Base-by-base conservation (phyloP, 495 filamentous ascomycete species). In the Podospora comata region DNA sequence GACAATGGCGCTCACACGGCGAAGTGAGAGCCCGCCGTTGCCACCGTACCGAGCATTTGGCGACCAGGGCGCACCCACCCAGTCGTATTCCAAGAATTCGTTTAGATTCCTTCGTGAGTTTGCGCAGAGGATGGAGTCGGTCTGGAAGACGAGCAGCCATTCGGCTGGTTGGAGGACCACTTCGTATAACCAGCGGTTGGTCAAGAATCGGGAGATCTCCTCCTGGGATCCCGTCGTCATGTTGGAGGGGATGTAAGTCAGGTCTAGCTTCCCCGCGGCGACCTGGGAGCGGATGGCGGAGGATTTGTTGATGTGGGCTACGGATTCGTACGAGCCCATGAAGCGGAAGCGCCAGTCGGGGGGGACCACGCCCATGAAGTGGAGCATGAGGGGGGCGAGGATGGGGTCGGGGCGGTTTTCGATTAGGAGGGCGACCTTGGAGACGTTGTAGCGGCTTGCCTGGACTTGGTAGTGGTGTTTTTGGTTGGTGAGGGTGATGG, bases 291-390 rank as follows among this genome's bases (percentile, higher is more conserved):
- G 75, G 65, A 85, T 77, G 16, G 81, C 77, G 3, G 76, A 71
- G 39, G 74, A 78, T 63, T 60, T 60, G 70, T 80, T 82, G 64
- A 85, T 55, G 65, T 70, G 71, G 11, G 67, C 68, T 18, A 85
- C 79, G 30, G 74, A 78, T 19, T 77, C 76, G 9, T 67, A 11
- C 15, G 77, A 79, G 56, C 82, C 82, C 78, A 84, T 82, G 76
- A 84, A 85, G 32, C 79, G 76, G 74, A 85, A 84, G n/a, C 78
- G 79, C 83, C 83, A 85, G 72, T 85, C 83, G 18, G 83, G 78
- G 4, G 83, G 83, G 2, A 85, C 82, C 30, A 85, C 82, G 9
- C 78, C 70, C 65, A 83, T 84, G 73, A 85, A 82, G 71, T 85
- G 83, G 0, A 85, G 76, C 69, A 84, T 79, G 5, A 83, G 69